These are phyloP conservation scores for Paraphoma chrysanthemicola DNA, from an alignment of 2,329 filamentous ascomycete species.

Conservation along the genomic window DNA sequence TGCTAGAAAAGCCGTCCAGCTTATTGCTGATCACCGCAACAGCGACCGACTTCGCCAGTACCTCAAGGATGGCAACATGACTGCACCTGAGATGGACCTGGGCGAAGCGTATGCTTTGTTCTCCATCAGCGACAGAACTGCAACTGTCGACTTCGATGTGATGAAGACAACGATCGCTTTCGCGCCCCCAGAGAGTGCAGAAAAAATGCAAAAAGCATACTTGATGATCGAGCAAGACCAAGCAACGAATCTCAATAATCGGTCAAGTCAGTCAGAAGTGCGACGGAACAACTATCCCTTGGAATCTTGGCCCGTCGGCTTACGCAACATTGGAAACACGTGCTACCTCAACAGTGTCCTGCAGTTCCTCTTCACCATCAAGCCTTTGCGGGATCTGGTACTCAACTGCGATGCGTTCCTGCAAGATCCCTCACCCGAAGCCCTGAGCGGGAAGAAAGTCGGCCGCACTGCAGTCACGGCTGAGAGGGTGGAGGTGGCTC, in stretches of 20 bases:
- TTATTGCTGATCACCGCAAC: slow-evolving; percentile 66
- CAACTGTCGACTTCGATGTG: slow-evolving; percentile 57
- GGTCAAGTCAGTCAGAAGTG: slow-evolving; percentile 17
- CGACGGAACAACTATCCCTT: slow-evolving; percentile 38
- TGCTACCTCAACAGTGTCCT: slow-evolving; percentile 97
- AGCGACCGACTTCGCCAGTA: slow-evolving; percentile 62
- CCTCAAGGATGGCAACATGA: slow-evolving; percentile 59
- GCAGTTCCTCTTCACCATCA: slow-evolving; percentile 92
- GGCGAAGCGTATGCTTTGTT: slow-evolving; percentile 47
- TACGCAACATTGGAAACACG: slow-evolving; percentile 95
- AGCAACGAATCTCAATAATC: slow-evolving; percentile 27
- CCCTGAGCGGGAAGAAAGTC: slow-evolving; percentile 71
- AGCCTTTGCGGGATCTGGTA: slow-evolving; percentile 80
- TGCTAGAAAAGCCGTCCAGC: slow-evolving; percentile 61
- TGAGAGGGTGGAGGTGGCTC: slow-evolving; percentile 65
- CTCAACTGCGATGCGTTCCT: slow-evolving; percentile 75
- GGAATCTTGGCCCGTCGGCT: slow-evolving; percentile 76
- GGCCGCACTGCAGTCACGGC: slow-evolving; percentile 73
- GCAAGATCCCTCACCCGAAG: slow-evolving; percentile 70
- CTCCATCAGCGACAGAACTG: slow-evolving; percentile 58
- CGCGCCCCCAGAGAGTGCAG: slow-evolving; percentile 55
- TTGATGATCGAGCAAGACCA: slow-evolving; percentile 51
- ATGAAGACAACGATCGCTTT: slow-evolving; percentile 32
- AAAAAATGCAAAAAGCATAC: slow-evolving; percentile 56
- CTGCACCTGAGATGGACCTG: slow-evolving; percentile 60